A percentile compares a stretch with the other conserved stretches of the same genome.
Conservation (phyloP, 768 basidiomycete species). For the Suillus lakei region DNA sequence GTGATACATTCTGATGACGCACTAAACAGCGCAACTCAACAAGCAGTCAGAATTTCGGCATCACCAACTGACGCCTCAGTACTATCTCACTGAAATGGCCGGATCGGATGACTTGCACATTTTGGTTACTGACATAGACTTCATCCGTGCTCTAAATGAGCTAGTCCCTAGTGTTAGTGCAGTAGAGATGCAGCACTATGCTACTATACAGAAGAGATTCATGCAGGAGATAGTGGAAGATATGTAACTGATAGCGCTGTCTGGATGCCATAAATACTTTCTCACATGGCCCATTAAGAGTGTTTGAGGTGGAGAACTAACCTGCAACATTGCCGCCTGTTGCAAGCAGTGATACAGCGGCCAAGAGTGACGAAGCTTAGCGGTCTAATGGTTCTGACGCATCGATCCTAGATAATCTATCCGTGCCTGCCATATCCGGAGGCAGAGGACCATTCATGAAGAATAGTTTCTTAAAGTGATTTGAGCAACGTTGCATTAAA, state of each 20-base stretch:
- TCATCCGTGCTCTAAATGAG: slow-evolving; percentile 69
- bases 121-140: slow-evolving; percentile 77
- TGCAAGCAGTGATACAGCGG: neutral
- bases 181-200: slow-evolving; percentile 86
- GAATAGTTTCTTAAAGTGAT: neutral
- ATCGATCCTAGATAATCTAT: neutral
- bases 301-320: neutral
- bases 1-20: slow-evolving; percentile 11
- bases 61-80: slow-evolving; percentile 84
- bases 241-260: neutral
- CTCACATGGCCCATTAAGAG: neutral
- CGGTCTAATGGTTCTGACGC: neutral
- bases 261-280: neutral
- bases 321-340: neutral
- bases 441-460: neutral
- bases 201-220: slow-evolving; percentile 45
- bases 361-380: neutral
- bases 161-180: slow-evolving; percentile 84
- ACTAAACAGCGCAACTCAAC: slow-evolving; percentile 51
- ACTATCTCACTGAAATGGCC: slow-evolving; percentile 87
- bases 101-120: slow-evolving; percentile 70
- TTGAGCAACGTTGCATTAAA: neutral
- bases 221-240: neutral
- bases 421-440: neutral
- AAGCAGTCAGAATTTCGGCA: slow-evolving; percentile 41